These are phyloP conservation scores for Candida awuae DNA, from an alignment of 805 yeast species.

Conservation along the genomic window DNA sequence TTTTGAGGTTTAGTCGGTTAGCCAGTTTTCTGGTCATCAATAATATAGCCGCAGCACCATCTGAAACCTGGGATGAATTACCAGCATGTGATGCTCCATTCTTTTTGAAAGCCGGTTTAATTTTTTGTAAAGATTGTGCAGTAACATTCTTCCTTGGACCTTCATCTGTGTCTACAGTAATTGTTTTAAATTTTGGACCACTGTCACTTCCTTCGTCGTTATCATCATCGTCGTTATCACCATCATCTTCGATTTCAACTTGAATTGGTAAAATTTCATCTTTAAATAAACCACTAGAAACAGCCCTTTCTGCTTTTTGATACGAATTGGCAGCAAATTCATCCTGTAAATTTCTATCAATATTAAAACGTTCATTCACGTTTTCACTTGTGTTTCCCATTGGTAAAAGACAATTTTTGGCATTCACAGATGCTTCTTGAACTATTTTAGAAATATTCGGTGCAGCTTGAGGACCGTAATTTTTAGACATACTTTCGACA, in stretches of 20 bases:
- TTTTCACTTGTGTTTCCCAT: constrained; percentile 97
- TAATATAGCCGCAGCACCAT: constrained; percentile 89
- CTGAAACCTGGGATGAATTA: constrained; percentile 91
- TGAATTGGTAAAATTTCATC: constrained; percentile 84
- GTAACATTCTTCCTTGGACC: constrained; percentile 89
- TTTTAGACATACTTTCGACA: constrained; percentile 88
- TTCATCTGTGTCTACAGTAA: constrained; percentile 37
- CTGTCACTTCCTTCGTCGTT: constrained; percentile 5
- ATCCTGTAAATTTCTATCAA: constrained; percentile 72
- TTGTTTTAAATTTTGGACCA: constrained; percentile 21
- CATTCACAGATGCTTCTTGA: constrained; percentile 36
- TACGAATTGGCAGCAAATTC: constrained; percentile 83
- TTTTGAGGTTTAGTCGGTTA: constrained; percentile 57
- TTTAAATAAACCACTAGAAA: constrained; percentile 62
- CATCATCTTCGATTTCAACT: constrained; percentile 47
- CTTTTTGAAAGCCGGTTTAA: constrained; percentile 79
- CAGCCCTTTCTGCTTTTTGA: constrained; percentile 74
- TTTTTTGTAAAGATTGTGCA: constrained; percentile 59
- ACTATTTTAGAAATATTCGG: constrained; percentile 47
- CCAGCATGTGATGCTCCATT: constrained; percentile 92
- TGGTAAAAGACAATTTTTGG: constrained; percentile 78
- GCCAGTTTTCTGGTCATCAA: constrained; percentile 84
- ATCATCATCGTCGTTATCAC: constrained; percentile 45
- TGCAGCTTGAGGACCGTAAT: constrained; percentile 74
- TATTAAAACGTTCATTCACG: constrained; percentile 58